Base-by-base conservation (phyloP, 148 eudicot genomes). In the Limonium bicolor region DNA sequence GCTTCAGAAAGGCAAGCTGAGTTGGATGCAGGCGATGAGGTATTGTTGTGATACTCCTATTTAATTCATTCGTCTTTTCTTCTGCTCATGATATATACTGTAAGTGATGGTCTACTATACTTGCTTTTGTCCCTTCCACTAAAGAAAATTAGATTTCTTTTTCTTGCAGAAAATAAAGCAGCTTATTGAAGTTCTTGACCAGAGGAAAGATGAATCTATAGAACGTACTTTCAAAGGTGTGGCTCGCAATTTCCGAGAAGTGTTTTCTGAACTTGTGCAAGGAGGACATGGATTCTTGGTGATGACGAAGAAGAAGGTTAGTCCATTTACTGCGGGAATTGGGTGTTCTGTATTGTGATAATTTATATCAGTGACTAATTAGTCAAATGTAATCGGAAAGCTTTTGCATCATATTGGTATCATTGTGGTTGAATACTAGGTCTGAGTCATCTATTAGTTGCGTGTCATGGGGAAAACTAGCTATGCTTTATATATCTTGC, bases 161-260 rank as follows among this genome's bases (percentile, higher is more conserved):
- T 46, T 53, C 40, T 61, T 64, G 69, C 84, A 84, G 99, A 92
- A 92, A 85, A 92, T 92, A 41, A 69, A 63, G 38, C 95, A 92
- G 62, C 82, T 92, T 36, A 86, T 92, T 34, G 40, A 68, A 38
- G 95, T 85, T 49, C 55, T 92, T 70, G 99, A 92, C 51, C 80
- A 60, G 65, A 62, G 95, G 57, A 92, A 85, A 67, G 99, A 92
- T 66, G 99, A 92, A 66, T 82, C 99, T 6, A 92, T 92, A 49
- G 99, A 92, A 50, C 88, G 99, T 22, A 92, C 99, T 32, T 92
- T 92, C 62, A 85, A 92, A 74, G 99, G 99, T 50, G 99, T 92
- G 52, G 99, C 95, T 25, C 77, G 86, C 62, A 82, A 92, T 68
- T 92, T 92, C 59, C 85, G 95, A 16, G 99, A 92, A 64, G 99